A percentile compares a stretch with the other conserved stretches of the same genome.
Evolutionary conservation across 2,329 filamentous ascomycete species (phyloP).

Genomic region (Fusarium sterilihyphosum): DNA sequence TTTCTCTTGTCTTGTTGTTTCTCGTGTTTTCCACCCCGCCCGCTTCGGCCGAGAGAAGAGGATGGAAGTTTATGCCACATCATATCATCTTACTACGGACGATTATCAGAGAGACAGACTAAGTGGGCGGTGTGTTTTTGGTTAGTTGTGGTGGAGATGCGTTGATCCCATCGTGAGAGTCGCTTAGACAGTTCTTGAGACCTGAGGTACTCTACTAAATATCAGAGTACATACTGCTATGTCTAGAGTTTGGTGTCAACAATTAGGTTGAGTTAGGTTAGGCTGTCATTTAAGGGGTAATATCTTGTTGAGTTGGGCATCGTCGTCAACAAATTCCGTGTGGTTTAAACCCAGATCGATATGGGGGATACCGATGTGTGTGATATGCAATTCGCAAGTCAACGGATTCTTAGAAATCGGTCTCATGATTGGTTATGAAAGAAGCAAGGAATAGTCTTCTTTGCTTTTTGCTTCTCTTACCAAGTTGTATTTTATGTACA

Average conservation of each 20-base stretch:
- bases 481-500: not conserved
- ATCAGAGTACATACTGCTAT: not conserved
- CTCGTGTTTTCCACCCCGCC: constrained; percentile 29
- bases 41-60: constrained; percentile 23
- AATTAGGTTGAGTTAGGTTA: not conserved
- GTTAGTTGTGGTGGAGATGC: not conserved
- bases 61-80: constrained; percentile 34
- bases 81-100: constrained; percentile 28
- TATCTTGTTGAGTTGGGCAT: constrained; percentile 22
- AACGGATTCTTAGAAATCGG: not conserved
- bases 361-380: not conserved
- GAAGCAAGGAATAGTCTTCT: not conserved
- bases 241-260: constrained; percentile 3
- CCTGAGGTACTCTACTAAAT: not conserved
- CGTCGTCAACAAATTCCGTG: constrained; percentile 12
- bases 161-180: constrained; percentile 22
- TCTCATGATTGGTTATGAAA: constrained; percentile 1
- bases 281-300: not conserved
- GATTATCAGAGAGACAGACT: not conserved
- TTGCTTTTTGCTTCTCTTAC: not conserved
- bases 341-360: not conserved
- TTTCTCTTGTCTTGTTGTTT: constrained; percentile 3
- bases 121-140: constrained; percentile 25
- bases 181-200: not conserved
- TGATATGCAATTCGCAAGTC: not conserved